Percentiles rank a stretch among this genome's conserved stretches.
Evolutionary conservation across 192 early-diverging fungal genomes (phyloP).

Genomic region (Cladochytrium replicatum): DNA sequence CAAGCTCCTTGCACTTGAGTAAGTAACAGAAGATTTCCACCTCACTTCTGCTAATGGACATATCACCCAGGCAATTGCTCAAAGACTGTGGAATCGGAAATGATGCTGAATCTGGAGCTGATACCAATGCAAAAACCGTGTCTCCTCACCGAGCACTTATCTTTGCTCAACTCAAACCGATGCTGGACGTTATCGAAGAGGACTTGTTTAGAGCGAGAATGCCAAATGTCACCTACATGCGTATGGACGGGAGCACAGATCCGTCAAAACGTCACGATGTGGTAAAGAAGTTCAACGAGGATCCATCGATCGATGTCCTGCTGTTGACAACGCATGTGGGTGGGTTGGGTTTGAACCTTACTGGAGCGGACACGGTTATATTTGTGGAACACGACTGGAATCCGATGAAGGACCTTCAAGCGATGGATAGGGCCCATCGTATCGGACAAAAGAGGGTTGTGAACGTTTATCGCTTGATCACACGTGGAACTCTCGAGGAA

Average conservation of each 20-base stretch:
- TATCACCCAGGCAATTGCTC: slow-evolving; percentile 59
- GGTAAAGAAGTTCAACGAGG: slow-evolving; percentile 90
- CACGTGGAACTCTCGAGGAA: slow-evolving; percentile 93
- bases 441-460: slow-evolving; percentile 96
- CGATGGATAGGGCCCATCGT: slow-evolving; percentile 98
- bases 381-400: slow-evolving; percentile 99
- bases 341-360: slow-evolving; percentile 93
- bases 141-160: slow-evolving; percentile 84
- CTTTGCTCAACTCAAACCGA: slow-evolving; percentile 91
- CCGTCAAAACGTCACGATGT: slow-evolving; percentile 73
- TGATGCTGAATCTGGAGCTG: slow-evolving; percentile 40
- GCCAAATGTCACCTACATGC: slow-evolving; percentile 84
- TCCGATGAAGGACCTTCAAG: slow-evolving; percentile 97
- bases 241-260: slow-evolving; percentile 88
- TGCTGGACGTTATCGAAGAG: slow-evolving; percentile 94
- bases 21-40: slow-evolving; percentile 10
- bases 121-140: slow-evolving; percentile 3
- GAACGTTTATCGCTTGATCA: slow-evolving; percentile 96
- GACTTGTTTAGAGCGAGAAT: slow-evolving; percentile 73
- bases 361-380: slow-evolving; percentile 98
- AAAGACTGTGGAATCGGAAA: slow-evolving; percentile 91
- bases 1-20: slow-evolving; percentile 81
- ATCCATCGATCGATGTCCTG: slow-evolving; percentile 90
- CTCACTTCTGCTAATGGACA: slow-evolving; percentile 2
- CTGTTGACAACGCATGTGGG: slow-evolving; percentile 95